Percentiles rank a stretch among this genome's conserved stretches.
Conservation (phyloP, 2,329 filamentous ascomycete genomes). For the Cylindrodendrum hubeiense region DNA sequence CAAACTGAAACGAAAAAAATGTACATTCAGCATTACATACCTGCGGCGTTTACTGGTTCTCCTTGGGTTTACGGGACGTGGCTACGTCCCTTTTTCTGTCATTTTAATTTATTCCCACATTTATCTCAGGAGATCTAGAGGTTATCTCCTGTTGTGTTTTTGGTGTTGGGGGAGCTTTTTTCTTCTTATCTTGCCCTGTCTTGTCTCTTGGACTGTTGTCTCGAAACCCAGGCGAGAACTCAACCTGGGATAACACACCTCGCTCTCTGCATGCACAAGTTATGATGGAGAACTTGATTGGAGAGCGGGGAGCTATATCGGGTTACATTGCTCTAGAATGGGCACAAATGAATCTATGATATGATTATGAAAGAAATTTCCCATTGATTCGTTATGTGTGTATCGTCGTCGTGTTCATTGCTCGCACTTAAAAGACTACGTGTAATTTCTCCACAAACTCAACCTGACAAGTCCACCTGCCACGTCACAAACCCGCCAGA, state of each 20-base stretch:
- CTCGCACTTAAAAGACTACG: not conserved
- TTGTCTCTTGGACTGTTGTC: not conserved
- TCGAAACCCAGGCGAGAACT: slow-evolving; percentile 3
- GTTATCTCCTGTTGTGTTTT: slow-evolving; percentile 29
- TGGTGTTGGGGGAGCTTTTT: slow-evolving; percentile 41
- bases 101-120: slow-evolving; percentile 21
- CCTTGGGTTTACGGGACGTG: not conserved
- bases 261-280: too few relatives aligned
- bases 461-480: not conserved
- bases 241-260: not conserved
- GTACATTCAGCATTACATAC: slow-evolving; percentile 40
- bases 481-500: not conserved
- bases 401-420: not conserved
- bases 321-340: not conserved
- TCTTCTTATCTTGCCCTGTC: slow-evolving; percentile 21
- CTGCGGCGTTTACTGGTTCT: slow-evolving; percentile 34
- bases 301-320: not conserved
- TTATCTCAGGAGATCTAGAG: slow-evolving; percentile 21
- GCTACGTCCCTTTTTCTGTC: not conserved
- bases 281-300: not conserved
- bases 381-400: not conserved
- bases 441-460: not conserved
- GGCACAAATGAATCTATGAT: slow-evolving; percentile 20
- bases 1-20: slow-evolving; percentile 21
- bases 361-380: slow-evolving; percentile 14